Evolutionary conservation across 805 yeast genomes (phyloP).

Genomic region (Yarrowia sp.): DNA sequence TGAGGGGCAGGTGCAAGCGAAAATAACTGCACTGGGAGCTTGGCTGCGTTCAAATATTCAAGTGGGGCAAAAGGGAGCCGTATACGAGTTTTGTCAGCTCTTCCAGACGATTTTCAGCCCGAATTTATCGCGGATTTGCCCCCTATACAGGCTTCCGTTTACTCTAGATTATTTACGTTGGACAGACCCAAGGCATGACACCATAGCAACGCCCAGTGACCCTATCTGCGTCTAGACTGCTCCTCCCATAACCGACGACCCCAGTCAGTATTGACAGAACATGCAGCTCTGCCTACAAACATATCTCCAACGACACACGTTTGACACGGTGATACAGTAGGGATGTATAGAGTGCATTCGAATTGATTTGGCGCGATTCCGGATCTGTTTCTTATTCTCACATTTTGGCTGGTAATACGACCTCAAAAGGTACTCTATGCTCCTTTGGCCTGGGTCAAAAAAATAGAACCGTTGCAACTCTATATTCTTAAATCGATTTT

Average conservation of each 20-base stretch:
- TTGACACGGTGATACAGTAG: slow-evolving; percentile 6
- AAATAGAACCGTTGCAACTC: slow-evolving; percentile 25
- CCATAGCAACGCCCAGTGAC: background rate
- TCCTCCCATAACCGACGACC: slow-evolving; percentile 24
- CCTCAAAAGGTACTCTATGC: background rate
- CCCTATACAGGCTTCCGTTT: no score
- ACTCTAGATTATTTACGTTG: no score
- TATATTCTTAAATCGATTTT: slow-evolving; percentile 4
- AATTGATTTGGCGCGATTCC: background rate
- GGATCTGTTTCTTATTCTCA: background rate
- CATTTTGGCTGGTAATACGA: no score
- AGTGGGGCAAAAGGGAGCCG: slow-evolving; percentile 2
- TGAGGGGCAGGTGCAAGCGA: background rate
- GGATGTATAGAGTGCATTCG: background rate
- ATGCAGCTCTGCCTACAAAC: slow-evolving; percentile 6
- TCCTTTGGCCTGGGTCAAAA: slow-evolving; percentile 9
- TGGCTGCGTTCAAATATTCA: background rate
- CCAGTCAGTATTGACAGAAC: background rate
- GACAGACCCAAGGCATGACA: background rate
- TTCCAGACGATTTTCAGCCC: no score
- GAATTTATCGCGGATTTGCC: background rate
- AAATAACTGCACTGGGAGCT: background rate
- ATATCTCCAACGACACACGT: background rate
- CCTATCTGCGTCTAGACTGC: slow-evolving; percentile 16
- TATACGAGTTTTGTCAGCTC: background rate